Percentiles rank a stretch among this genome's conserved stretches.
Evolutionary conservation across 352 stramenopile species (phyloP).

Genomic region (Thraustotheca clavata): DNA sequence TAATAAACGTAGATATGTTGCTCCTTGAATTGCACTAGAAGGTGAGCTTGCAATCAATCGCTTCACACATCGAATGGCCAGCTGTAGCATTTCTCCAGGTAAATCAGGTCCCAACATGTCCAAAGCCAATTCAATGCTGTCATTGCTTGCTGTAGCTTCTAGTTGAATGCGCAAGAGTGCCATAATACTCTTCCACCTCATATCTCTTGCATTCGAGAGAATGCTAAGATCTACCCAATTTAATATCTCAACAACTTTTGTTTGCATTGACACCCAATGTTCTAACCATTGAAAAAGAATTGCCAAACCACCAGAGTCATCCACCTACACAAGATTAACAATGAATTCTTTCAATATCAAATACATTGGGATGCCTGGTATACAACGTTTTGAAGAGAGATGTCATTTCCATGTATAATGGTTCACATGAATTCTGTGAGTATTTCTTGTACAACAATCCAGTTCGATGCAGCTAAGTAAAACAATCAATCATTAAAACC

Average conservation of each 20-base stretch:
- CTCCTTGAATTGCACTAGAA: too few relatives aligned
- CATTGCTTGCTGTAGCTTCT: neutral
- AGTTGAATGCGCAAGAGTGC: too few relatives aligned
- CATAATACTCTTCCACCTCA: neutral
- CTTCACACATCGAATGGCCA: neutral
- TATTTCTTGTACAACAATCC: conserved; percentile 13
- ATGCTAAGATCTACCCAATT: neutral
- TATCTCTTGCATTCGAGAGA: neutral
- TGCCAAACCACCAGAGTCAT: neutral
- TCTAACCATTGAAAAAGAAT: conserved; percentile 10
- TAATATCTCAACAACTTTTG: neutral
- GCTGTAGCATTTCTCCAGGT: neutral
- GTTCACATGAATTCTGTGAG: neutral
- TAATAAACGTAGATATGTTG: neutral
- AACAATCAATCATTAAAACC: neutral
- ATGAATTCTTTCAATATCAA: neutral
- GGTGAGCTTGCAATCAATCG: neutral
- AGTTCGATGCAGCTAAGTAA: conserved; percentile 6
- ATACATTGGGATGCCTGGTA: neutral
- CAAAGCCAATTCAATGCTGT: neutral
- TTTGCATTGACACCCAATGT: neutral
- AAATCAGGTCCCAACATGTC: neutral
- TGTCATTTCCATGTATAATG: neutral
- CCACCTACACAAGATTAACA: neutral
- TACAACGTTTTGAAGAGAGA: neutral